Evolutionary conservation across 805 yeast species (phyloP), one percentile per base, ranked within the genome.

Genomic region (Schizosaccharomyces octosporus): DNA sequence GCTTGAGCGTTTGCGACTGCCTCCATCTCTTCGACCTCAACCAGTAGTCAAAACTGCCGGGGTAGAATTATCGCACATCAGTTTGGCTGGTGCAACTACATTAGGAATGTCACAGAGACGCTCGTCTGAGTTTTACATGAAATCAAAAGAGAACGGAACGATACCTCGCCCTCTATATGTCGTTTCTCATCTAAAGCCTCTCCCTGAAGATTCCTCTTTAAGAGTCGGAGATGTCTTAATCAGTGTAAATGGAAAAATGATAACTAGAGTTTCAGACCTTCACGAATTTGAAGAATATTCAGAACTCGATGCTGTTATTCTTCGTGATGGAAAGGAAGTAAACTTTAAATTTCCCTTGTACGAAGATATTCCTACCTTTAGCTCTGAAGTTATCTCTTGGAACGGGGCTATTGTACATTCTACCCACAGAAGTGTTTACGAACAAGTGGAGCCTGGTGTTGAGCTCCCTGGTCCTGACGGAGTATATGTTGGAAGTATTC

Each of bases 151-250:
- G n/a, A 51, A 51, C 36, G 57, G 57, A 9, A 51, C 57, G 11
- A 51, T 51, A 17, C 57, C 57, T 24, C 57, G 57, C 11, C 57
- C 57, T 9, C n/a, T 51, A 85, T 66, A 80, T 79, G 55, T 87
- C 95, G 94, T 84, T 88, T 64, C 84, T 67, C 82, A 85, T 67
- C 75, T 83, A 55, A 88, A 86, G 69, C 79, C 88, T 64, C 77
- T 87, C 67, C 74, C 81, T 17, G 90, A 85, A 13, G 75, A 81
- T 11, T 78, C 90, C 66, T 81, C 83, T 1, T 79, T 87, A 1
- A 79, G 69, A 62, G 63, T 74, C 63, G 58, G 55, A 15, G 62
- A 51, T 17, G 66, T 66, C 51, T 48, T 63, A 5, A 62, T 74
- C n/a, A 66, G 68, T n/a, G 79, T 73, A 61, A 95, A 95, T 64